phyloP scores from a whole-genome alignment of 2,329 filamentous ascomycete species.

The Aphanoascus verrucosus region DNA sequence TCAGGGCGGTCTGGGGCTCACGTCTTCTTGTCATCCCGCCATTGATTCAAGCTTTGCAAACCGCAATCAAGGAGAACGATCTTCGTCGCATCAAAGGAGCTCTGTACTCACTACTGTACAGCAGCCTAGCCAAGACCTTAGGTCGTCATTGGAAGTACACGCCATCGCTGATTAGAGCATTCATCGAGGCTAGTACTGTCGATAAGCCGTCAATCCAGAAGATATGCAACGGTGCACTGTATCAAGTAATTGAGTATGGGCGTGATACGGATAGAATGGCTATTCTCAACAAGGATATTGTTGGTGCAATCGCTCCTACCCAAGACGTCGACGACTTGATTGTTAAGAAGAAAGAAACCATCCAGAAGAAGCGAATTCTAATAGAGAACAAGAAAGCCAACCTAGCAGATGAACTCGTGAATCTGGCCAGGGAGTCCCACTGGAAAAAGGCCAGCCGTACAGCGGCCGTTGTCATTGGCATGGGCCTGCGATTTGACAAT shows the following conservation, averaged over 20 bases:
- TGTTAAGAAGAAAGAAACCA: slow-evolving; percentile 57
- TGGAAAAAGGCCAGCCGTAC: slow-evolving; percentile 94
- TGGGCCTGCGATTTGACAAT: slow-evolving; percentile 83
- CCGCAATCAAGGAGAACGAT: slow-evolving; percentile 67
- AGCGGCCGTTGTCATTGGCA: slow-evolving; percentile 78
- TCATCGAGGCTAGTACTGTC: slow-evolving; percentile 78
- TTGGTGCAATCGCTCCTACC: slow-evolving; percentile 60
- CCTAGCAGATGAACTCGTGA: slow-evolving; percentile 70
- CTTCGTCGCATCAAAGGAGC: slow-evolving; percentile 89
- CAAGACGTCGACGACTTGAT: slow-evolving; percentile 54
- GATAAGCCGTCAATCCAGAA: slow-evolving; percentile 94
- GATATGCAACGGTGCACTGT: slow-evolving; percentile 68
- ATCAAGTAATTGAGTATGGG: slow-evolving; percentile 83
- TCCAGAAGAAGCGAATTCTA: slow-evolving; percentile 60
- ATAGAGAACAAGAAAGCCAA: slow-evolving; percentile 77
- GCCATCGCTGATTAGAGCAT: slow-evolving; percentile 76
- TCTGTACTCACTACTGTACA: slow-evolving; percentile 81
- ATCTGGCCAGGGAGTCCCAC: slow-evolving; percentile 66
- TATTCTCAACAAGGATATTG: slow-evolving; percentile 59
- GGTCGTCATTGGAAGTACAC: slow-evolving; percentile 91
- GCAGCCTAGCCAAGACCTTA: slow-evolving; percentile 76
- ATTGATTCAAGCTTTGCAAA: slow-evolving; percentile 67
- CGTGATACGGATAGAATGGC: slow-evolving; percentile 79
- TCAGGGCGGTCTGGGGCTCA: slow-evolving; percentile 82
- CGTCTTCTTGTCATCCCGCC: slow-evolving; percentile 80